A percentile compares a stretch with the other conserved stretches of the same genome.
Conservation (phyloP, 2,329 filamentous ascomycete species). For the Talaromyces sp. region DNA sequence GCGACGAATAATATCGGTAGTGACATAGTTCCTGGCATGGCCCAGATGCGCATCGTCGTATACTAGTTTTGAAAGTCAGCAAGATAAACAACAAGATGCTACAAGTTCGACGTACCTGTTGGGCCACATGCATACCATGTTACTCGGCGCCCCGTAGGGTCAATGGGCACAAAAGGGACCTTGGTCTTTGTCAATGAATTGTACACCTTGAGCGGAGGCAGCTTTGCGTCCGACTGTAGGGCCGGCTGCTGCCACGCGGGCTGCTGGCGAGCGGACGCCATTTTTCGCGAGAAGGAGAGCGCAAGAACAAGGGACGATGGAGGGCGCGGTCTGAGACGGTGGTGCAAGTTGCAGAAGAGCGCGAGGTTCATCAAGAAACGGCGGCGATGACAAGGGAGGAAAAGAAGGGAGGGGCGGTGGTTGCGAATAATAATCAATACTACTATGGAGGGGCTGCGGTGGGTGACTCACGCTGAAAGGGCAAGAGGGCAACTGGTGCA, state of each 20-base stretch:
- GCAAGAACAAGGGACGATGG: conserved; percentile 1
- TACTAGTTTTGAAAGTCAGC: conserved; percentile 1
- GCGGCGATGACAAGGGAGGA: background rate
- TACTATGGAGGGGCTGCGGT: background rate
- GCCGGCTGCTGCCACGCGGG: conserved; percentile 42
- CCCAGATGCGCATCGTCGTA: conserved; percentile 79
- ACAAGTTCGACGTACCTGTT: conserved; percentile 57
- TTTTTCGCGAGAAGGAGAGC: conserved; percentile 11
- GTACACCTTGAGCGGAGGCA: conserved; percentile 66
- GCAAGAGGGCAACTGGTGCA: too few relatives aligned
- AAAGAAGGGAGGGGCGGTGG: conserved; percentile 1
- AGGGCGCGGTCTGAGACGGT: conserved; percentile 4
- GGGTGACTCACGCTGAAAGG: background rate
- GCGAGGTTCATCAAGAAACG: background rate
- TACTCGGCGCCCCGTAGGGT: conserved; percentile 62
- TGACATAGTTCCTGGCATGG: conserved; percentile 86
- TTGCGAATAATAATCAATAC: too few relatives aligned
- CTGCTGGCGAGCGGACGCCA: conserved; percentile 29
- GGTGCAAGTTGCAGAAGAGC: background rate
- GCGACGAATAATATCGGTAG: conserved; percentile 80
- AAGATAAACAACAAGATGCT: background rate
- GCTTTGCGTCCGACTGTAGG: conserved; percentile 25
- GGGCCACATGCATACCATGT: conserved; percentile 89
- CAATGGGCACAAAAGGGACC: conserved; percentile 68
- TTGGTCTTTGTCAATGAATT: conserved; percentile 75